Conservation (phyloP, 1,139 yeast species). For the Magnusiomyces clavatus region DNA sequence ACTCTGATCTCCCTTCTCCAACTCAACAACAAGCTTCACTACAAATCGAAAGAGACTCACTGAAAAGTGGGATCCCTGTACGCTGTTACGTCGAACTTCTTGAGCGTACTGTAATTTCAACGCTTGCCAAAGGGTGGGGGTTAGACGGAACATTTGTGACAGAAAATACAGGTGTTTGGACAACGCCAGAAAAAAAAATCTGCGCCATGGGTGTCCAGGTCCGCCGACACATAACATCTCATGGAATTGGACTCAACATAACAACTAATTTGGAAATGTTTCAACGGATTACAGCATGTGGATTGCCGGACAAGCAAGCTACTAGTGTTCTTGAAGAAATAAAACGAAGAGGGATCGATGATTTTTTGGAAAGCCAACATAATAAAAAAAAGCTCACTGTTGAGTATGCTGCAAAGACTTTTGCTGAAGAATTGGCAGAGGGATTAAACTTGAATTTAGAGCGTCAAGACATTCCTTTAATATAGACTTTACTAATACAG, state of each 20-base stretch:
- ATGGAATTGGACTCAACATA: constrained; percentile 82
- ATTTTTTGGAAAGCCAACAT: neutral
- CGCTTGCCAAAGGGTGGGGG: constrained; percentile 38
- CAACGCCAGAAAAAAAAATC: constrained; percentile 52
- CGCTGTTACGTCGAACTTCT: constrained; percentile 69
- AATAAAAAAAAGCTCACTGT: neutral
- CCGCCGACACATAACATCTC: constrained; percentile 76
- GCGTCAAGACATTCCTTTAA: too few species aligned
- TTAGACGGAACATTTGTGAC: constrained; percentile 44
- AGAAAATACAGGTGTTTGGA: constrained; percentile 80
- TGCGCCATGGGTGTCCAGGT: constrained; percentile 89
- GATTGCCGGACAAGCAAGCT: constrained; percentile 54
- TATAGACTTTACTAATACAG: too few species aligned
- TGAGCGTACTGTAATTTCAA: constrained; percentile 53
- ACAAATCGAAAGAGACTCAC: neutral
- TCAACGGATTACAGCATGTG: constrained; percentile 75
- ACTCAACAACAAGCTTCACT: constrained; percentile 1
- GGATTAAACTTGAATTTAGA: neutral
- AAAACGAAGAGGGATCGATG: neutral
- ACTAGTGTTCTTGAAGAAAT: constrained; percentile 37
- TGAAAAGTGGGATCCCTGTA: constrained; percentile 41
- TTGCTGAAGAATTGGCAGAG: constrained; percentile 5
- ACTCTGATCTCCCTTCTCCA: constrained; percentile 2
- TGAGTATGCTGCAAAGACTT: constrained; percentile 2
- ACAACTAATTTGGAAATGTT: constrained; percentile 64